phyloP scores from a whole-genome alignment of 495 filamentous ascomycete genomes.

The Penicillium lividum region DNA sequence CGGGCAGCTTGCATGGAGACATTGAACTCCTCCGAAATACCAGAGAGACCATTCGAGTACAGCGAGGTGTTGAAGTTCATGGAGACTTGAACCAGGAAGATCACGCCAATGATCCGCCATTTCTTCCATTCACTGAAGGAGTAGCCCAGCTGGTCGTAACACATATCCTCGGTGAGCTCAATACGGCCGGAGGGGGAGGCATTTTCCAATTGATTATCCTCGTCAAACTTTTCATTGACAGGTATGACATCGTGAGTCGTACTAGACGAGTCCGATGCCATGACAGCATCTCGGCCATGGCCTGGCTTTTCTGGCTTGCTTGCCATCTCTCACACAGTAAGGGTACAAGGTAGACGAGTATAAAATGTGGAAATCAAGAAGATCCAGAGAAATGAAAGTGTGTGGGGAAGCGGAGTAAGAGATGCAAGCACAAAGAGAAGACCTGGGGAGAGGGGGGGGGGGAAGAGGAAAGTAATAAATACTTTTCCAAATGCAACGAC shows the following conservation, averaged over 20 bases:
- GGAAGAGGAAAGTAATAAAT: conserved; percentile 8
- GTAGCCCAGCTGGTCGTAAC: conserved; percentile 59
- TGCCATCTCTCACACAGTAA: conserved; percentile 8
- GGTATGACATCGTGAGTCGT: conserved; percentile 34
- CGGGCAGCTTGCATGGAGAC: conserved; percentile 66
- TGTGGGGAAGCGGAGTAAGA: neutral
- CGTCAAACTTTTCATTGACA: conserved; percentile 27
- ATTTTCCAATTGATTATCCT: conserved; percentile 32
- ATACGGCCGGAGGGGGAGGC: conserved; percentile 34
- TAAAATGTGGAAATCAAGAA: neutral
- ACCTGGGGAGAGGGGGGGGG: conserved; percentile 1
- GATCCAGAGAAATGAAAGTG: conserved; percentile 7
- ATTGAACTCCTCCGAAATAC: conserved; percentile 61
- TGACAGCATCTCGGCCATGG: conserved; percentile 29
- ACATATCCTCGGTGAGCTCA: conserved; percentile 56
- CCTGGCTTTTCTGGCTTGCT: conserved; percentile 23
- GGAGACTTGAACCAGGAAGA: conserved; percentile 70
- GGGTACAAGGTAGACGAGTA: neutral
- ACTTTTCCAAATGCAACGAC: conserved; percentile 16
- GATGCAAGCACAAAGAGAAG: neutral
- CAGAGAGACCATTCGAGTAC: conserved; percentile 66
- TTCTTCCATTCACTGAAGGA: conserved; percentile 53
- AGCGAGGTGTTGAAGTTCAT: conserved; percentile 86
- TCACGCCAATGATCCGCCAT: conserved; percentile 62
- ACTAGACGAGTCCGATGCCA: conserved; percentile 38